A percentile compares a stretch with the other conserved stretches of the same genome.
Conservation (phyloP, 2,329 filamentous ascomycete species). For the Aspergillus uvarum region DNA sequence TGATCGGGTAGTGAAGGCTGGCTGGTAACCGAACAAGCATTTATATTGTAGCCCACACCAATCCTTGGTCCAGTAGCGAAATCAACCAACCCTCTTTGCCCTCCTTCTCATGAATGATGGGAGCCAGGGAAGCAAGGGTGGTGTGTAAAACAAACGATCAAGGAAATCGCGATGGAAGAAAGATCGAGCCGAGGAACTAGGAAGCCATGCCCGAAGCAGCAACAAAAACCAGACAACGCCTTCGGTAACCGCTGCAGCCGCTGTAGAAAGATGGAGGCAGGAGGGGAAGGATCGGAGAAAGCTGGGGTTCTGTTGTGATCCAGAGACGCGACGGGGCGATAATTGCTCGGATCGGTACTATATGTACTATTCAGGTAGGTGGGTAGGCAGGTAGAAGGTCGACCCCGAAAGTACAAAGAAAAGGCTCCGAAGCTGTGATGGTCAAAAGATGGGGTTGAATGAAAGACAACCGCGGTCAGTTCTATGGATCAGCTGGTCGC, state of each 20-base stretch:
- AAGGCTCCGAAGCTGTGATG: not conserved
- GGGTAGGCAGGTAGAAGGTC: not conserved
- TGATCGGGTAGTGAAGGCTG: slow-evolving; percentile 86
- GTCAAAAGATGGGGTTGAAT: not conserved
- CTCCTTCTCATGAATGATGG: not conserved
- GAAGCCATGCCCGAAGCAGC: slow-evolving; percentile 20
- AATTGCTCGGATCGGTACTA: not conserved
- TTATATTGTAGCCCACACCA: not conserved
- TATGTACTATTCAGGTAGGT: not conserved
- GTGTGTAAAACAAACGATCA: not conserved
- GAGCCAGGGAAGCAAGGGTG: not conserved
- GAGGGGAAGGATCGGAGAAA: not conserved
- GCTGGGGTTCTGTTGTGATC: not conserved
- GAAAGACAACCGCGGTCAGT: not conserved
- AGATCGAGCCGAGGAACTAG: slow-evolving; percentile 12
- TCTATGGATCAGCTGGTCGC: not conserved
- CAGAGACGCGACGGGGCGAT: not conserved
- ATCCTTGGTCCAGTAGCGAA: not conserved
- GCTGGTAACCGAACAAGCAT: slow-evolving; percentile 51
- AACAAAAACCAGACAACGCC: not conserved
- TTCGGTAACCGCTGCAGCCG: not conserved
- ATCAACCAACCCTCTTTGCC: not conserved
- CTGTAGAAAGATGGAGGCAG: not conserved
- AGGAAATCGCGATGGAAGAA: slow-evolving; percentile 7
- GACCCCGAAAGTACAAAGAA: not conserved